These are phyloP conservation scores for Plantago ovata DNA, from an alignment of 257 asterid genomes.

Conservation along the genomic window DNA sequence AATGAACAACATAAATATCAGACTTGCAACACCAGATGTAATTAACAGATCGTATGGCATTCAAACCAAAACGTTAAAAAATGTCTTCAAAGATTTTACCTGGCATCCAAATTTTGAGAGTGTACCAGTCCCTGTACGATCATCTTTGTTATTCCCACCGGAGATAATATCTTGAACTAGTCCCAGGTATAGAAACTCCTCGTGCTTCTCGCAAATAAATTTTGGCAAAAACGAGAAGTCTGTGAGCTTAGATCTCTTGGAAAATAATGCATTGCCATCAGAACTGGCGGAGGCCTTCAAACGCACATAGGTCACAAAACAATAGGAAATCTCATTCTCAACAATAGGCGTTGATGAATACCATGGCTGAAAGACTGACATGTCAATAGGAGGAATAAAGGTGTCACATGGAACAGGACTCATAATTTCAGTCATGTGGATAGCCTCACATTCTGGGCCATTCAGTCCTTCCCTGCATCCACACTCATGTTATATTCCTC, in stretches of 20 bases:
- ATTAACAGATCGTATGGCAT: conserved; percentile 9
- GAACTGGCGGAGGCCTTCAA: conserved; percentile 29
- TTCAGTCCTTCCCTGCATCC: conserved; percentile 80
- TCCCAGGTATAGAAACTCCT: conserved; percentile 71
- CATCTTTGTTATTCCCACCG: conserved; percentile 71
- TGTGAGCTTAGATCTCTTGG: conserved; percentile 35
- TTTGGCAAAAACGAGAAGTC: conserved; percentile 69
- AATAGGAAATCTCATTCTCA: conserved; percentile 54
- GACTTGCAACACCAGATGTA: conserved; percentile 9
- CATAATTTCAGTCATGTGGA: conserved; percentile 79
- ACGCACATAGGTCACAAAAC: conserved; percentile 73
- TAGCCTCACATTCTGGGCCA: conserved; percentile 75
- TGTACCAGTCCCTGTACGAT: conserved; percentile 93
- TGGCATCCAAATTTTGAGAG: conserved; percentile 92
- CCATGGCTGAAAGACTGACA: conserved; percentile 79
- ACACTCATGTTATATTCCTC: conserved; percentile 7
- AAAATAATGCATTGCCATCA: conserved; percentile 23
- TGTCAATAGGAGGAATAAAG: conserved; percentile 72
- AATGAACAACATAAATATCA: conserved; percentile 19
- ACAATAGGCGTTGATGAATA: conserved; percentile 61
- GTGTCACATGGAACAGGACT: conserved; percentile 72
- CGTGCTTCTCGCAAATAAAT: conserved; percentile 74
- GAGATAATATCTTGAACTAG: conserved; percentile 80
- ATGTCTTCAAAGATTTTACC: conserved; percentile 36
- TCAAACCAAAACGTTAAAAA: neutral